Evolutionary conservation across 768 basidiomycete genomes (phyloP), one percentile per base, ranked within the genome.

Genomic region (Lenzites betulinus): DNA sequence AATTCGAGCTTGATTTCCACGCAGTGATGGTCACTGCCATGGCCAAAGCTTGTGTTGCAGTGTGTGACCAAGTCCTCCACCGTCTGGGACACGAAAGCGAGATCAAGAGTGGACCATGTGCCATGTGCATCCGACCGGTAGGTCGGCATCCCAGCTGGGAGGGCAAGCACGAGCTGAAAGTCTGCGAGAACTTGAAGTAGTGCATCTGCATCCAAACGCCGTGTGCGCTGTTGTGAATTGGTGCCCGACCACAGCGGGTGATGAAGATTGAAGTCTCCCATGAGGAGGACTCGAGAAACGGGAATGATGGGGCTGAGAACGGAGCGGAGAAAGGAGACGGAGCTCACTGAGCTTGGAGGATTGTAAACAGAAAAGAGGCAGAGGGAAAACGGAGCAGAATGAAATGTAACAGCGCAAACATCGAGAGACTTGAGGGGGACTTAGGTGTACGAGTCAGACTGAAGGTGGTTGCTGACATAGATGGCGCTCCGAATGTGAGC

Each of bases 1-100:
- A 77, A 35, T 53, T 75, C 66, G 1, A 80, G 5, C 0, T 60
- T 42, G 0, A 66, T 73, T 20, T 64, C 33, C 12, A 83, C 76
- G 0, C 76, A 78, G 55, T 74, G 69, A 59, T 83, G 79, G 66
- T 83, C 78, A 5, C 22, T 25, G 23, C 51, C 51, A 15, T 52
- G 51, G 9, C 51, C 51, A 23, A 6, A 7, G 22, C 38, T 38
- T 6, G 38, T 38, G 6, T 52, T 23, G 23, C 51, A 52, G 3
- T 8, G 22, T 13, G 18, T 18, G 22, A 52, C 51, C 51, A 39
- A 38, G 38, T 41, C 38, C 38, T 52, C 51, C 22, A 39, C 7
- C 20, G 36, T 7, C 22, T 22, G 12, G 13, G 51, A 52, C 15
- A 52, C 51, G 25, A 52, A 41, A 11, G n/a, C 51, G 12, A 58